phyloP scores from a whole-genome alignment of 2,329 filamentous ascomycete species.

The Beauveria medogensis region DNA sequence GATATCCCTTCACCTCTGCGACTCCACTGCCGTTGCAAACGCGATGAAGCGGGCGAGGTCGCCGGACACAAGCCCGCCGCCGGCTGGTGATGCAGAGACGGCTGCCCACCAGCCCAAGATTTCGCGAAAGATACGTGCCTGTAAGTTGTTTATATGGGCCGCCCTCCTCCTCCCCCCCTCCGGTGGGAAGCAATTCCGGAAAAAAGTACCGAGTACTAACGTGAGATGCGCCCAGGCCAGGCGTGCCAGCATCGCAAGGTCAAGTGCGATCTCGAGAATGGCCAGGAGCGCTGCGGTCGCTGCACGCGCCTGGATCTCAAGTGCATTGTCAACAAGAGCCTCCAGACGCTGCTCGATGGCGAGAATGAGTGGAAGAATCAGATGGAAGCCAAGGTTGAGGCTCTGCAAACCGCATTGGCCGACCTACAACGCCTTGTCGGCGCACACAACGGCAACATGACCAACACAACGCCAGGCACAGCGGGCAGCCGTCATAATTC shows the following conservation, averaged over 20 bases:
- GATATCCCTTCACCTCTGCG: conserved; percentile 8
- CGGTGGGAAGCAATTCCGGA: too few relatives aligned
- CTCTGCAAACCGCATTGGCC: conserved; percentile 19
- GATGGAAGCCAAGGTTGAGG: conserved; percentile 21
- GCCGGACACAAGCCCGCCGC: conserved; percentile 14
- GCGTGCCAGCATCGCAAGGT: conserved; percentile 48
- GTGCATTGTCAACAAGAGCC: conserved; percentile 47
- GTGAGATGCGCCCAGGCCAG: conserved; percentile 17
- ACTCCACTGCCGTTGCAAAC: conserved; percentile 7
- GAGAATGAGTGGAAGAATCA: conserved; percentile 36
- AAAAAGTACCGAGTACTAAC: too few relatives aligned
- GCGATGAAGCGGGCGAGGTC: conserved; percentile 18
- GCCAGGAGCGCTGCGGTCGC: conserved; percentile 37
- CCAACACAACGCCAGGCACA: neutral
- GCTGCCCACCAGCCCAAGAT: conserved; percentile 21
- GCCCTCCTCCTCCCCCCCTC: neutral
- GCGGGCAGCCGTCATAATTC: neutral
- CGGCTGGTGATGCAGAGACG: neutral
- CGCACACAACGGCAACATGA: conserved; percentile 7
- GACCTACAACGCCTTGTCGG: conserved; percentile 20
- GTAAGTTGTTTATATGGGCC: conserved; percentile 15
- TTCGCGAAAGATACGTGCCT: conserved; percentile 25
- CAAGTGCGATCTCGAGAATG: conserved; percentile 41
- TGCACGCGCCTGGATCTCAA: conserved; percentile 41
- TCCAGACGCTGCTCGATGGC: conserved; percentile 46